These are phyloP conservation scores for Podaxis sp. DNA, from an alignment of 768 basidiomycete genomes.

Conservation along the genomic window DNA sequence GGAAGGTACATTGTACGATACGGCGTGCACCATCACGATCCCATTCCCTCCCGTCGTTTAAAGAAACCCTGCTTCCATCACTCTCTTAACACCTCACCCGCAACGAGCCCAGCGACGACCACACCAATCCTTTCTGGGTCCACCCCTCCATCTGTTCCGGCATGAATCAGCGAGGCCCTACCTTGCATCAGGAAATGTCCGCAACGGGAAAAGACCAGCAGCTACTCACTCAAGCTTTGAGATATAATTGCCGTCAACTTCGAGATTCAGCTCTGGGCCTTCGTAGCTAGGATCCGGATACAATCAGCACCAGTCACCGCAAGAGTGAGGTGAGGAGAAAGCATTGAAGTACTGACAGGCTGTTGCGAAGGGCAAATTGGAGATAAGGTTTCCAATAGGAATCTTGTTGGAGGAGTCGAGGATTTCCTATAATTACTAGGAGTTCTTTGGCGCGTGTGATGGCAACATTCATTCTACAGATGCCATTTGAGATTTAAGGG, in stretches of 20 bases:
- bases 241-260: slow-evolving; percentile 47
- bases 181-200: not conserved
- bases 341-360: slow-evolving; percentile 31
- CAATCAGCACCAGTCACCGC: not conserved
- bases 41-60: too few species aligned
- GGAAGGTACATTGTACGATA: not conserved
- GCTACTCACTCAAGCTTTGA: slow-evolving; percentile 45
- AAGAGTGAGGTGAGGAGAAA: not conserved
- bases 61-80: slow-evolving; percentile 13
- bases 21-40: too few species aligned
- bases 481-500: not conserved
- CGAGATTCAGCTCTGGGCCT: slow-evolving; percentile 41
- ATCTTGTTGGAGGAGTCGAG: slow-evolving; percentile 37
- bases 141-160: slow-evolving; percentile 3
- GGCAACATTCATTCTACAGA: slow-evolving; percentile 49
- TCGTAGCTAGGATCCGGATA: slow-evolving; percentile 33
- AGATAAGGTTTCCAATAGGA: slow-evolving; percentile 52
- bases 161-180: slow-evolving; percentile 8
- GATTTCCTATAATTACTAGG: slow-evolving; percentile 49
- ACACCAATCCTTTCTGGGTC: slow-evolving; percentile 27
- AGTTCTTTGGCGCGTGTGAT: slow-evolving; percentile 55
- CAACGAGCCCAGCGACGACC: slow-evolving; percentile 27
- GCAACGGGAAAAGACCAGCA: not conserved
- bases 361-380: slow-evolving; percentile 45
- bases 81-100: slow-evolving; percentile 29